phyloP scores from a whole-genome alignment of 2,329 filamentous ascomycete genomes.

The Apiospora pterosperma region DNA sequence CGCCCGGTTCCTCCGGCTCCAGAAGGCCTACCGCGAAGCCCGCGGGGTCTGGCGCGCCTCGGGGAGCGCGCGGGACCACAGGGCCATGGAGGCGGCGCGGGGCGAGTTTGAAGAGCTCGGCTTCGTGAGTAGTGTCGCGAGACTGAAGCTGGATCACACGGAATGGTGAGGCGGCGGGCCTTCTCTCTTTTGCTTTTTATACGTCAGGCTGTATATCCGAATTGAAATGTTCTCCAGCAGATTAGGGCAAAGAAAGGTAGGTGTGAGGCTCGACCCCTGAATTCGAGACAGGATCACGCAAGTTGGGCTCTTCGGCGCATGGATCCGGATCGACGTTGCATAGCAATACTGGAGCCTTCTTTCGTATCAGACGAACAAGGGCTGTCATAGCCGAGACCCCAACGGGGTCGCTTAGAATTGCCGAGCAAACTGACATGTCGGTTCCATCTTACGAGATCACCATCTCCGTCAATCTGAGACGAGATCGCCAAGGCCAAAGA shows the following conservation, averaged over 20 bases:
- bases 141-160: not conserved
- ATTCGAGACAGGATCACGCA: not conserved
- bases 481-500: not conserved
- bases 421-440: not conserved
- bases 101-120: not conserved
- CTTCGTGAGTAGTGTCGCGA: not conserved
- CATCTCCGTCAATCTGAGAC: not conserved
- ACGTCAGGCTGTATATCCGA: not conserved
- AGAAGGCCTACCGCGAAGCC: not conserved
- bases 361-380: not conserved
- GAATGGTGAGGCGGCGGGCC: not conserved
- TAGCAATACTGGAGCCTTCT: not conserved
- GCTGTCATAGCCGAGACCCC: not conserved
- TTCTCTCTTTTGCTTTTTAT: not conserved
- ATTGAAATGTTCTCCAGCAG: not conserved
- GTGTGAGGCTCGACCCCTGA: no score
- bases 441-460: not conserved
- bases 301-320: not conserved
- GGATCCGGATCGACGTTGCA: not conserved
- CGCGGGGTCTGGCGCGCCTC: not conserved
- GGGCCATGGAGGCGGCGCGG: not conserved
- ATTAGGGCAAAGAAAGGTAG: not conserved
- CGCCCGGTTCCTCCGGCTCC: not conserved
- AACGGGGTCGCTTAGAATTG: not conserved
- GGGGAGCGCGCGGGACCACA: not conserved